Evolutionary conservation across 1,284 basidiomycete genomes (phyloP), one percentile per base, ranked within the genome.

Genomic region (Chalciporus sp.): DNA sequence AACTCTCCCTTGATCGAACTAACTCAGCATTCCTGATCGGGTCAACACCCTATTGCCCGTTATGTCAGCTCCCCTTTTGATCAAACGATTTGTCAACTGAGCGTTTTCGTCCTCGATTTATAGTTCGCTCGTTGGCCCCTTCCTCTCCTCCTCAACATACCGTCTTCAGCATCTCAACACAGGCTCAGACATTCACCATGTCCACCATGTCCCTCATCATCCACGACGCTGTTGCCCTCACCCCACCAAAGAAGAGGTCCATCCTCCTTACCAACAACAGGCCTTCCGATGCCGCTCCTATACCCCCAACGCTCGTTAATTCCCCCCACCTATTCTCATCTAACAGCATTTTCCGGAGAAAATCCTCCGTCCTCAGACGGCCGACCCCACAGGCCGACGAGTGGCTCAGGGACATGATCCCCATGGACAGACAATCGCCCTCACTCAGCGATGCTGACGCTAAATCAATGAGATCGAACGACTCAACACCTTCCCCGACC

Each of bases 351-450:
- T 84, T 85, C 58, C 72, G 71, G 46, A 70, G 72, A 55, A 65
- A 72, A 26, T 51, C 69, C 3, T 54, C 67, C 2, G 40, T 67
- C 16, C 70, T 69, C 28, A 72, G 57, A 28, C 64, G 68, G 12
- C 82, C 81, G 14, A 77, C 72, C 48, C 71, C 76, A 44, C 74
- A 73, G 56, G 80, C 84, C 58, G 78, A 86, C 58, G 71, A 74
- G 53, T 86, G 84, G 84, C 72, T 86, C 49, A 74, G 79, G 62
- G 84, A 86, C 70, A 84, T 82, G 54, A 72, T 85, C 0, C 83
- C 84, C 14, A 33, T 80, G 1, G 56, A 58, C 53, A 41, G 49
- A 65, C 39, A 51, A 4, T 12, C 5, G 4, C 16, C 7, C 0
- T 47, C 42, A 17, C 35, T 17, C 6, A n/a, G 7, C 0, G 59